Base-by-base conservation (phyloP, 768 basidiomycete species). In the Suillus americanus region DNA sequence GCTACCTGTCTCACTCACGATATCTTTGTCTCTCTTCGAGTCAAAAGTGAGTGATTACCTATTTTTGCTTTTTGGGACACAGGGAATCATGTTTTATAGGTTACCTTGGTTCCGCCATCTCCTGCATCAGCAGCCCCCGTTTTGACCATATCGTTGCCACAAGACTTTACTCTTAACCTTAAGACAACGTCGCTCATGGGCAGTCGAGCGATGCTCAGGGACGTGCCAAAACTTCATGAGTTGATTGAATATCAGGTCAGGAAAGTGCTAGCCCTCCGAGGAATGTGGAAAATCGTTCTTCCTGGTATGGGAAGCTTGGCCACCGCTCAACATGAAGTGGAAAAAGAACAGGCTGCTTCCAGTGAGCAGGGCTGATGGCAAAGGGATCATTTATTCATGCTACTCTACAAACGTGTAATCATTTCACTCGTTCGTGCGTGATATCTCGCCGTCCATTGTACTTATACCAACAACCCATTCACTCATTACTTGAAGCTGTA, bases 151-250 rank as follows among this genome's bases (percentile, higher is more conserved):
- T 87, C 86, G 37, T 85, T 99, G 25, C 86, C 91, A 30, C 91
- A 94, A 2, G 89, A 93, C 71, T 97, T 99, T 71, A 87, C 87
- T 18, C 87, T 99, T 23, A 88, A 91, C 69, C 82, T 99, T 50
- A 87, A 89, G 59, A 95, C 94, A 13, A 94, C 89, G 8, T 98
- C 95, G 33, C 84, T 98, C 5, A 89, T 99, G 81, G 97, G 97
- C 23, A 95, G 93, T 68, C 88, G 97, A 53, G 96, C 97, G n/a
- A 97, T 98, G 78, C 83, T 99, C 1, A 95, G 94, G 65, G 95
- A 99, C 72, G 92, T 99, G 1, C 97, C 97, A 30, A 99, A 99
- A 76, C 81, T 99, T 18, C 96, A 99, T 69, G 96, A 99, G 74
- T 83, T 99, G 60, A 94, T 99, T 60, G 85, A 92, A 67, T 86